Evolutionary conservation across 2,329 filamentous ascomycete species (phyloP), one percentile per base, ranked within the genome.

Genomic region (Colletotrichum spaethianum): DNA sequence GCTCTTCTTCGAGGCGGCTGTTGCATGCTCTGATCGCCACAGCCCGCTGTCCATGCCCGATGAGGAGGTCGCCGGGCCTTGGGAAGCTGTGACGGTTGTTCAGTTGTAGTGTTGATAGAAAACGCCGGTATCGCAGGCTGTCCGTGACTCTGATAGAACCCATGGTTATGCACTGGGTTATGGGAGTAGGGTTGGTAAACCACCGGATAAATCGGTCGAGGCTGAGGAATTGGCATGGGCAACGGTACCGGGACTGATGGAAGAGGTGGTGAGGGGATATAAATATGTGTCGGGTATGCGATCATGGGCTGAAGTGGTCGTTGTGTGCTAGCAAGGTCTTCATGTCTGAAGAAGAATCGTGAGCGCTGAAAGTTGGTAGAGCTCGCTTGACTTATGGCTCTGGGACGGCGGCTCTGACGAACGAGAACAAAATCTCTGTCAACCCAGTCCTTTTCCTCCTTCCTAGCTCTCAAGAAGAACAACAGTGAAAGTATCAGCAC

Each of bases 381-480:
- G 23, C 16, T 69, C 7, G 53, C 18, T 50, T 31, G 57, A 53
- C 46, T 72, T 33, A 28, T 56, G 52, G 59, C 16, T 59, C 14
- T 63, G 31, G 28, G 53, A 8, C 66, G 70, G 26, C 66, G 60
- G 26, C 9, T 53, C 31, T 31, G 52, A 5, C 69, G 69, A 44
- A 72, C 66, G 16, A 72, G 66, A 14, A 72, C 46, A 31, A 72
- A 55, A n/a, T 63, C 62, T 16, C 64, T 53, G 16, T 65, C 46
- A 16, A 69, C 46, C 70, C 65, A 67, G 4, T 50, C 44, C 20
- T 68, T 38, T 31, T 64, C 61, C 55, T 63, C 70, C 61, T 69
- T 73, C 42, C 65, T 73, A 12, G 67, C 71, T 46, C 1, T 60
- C 40, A 33, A 59, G n/a, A 72, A 82, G 76, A 80, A 85, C 76